phyloP scores from a whole-genome alignment of 345 rosid genomes.

The Excoecaria cochinchinensis region DNA sequence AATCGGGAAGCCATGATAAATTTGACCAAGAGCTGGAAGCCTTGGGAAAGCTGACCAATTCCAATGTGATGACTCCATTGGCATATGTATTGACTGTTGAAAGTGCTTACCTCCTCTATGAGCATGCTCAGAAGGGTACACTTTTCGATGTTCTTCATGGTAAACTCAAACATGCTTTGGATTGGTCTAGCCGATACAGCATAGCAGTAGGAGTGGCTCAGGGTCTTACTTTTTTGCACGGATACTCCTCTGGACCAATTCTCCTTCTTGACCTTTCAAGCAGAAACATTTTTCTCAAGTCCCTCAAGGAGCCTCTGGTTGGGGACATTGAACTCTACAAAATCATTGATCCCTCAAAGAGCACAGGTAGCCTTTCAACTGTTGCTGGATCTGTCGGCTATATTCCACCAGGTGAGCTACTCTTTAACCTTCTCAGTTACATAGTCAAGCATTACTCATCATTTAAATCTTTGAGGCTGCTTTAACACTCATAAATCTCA shows the following conservation, averaged over 20 bases:
- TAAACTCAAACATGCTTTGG: conserved; percentile 43
- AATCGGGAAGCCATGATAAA: conserved; percentile 54
- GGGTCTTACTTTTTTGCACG: conserved; percentile 80
- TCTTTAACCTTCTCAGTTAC: background rate
- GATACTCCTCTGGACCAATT: conserved; percentile 54
- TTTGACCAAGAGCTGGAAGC: conserved; percentile 64
- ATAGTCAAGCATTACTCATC: no score
- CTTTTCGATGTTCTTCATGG: conserved; percentile 63
- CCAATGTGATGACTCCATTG: conserved; percentile 81
- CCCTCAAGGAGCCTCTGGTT: conserved; percentile 67
- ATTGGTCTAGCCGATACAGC: conserved; percentile 86
- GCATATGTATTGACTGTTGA: conserved; percentile 67
- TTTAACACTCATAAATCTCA: background rate
- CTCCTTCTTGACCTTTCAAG: conserved; percentile 83
- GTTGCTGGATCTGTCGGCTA: conserved; percentile 89
- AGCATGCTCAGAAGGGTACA: conserved; percentile 54
- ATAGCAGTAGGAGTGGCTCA: conserved; percentile 84
- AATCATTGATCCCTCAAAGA: conserved; percentile 75
- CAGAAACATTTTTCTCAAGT: conserved; percentile 66
- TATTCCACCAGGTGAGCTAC: conserved; percentile 72
- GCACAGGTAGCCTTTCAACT: conserved; percentile 79
- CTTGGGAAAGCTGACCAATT: conserved; percentile 72
- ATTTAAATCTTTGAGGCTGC: background rate
- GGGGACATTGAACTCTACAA: conserved; percentile 89
- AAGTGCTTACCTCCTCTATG: conserved; percentile 73